These are phyloP conservation scores for Cornus suecica DNA, from an alignment of 148 eudicot species.

Conservation along the genomic window DNA sequence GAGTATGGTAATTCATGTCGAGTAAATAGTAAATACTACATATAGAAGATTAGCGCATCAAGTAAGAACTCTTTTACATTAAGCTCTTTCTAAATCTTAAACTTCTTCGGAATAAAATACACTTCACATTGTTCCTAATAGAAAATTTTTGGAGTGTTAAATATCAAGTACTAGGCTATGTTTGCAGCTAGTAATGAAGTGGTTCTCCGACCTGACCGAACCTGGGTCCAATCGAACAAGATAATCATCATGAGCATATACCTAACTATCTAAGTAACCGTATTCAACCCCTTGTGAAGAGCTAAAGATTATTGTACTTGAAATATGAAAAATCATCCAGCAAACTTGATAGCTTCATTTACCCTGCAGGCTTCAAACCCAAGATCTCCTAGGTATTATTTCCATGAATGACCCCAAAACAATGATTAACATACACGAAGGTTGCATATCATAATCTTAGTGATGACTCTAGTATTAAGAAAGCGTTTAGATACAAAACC, in stretches of 20 bases:
- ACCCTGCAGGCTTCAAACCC: neutral
- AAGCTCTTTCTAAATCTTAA: no score
- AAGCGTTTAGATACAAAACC: slow-evolving; percentile 23
- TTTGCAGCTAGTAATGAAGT: no score
- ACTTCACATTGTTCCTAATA: no score
- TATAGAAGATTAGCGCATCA: no score
- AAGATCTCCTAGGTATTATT: neutral
- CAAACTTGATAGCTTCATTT: neutral
- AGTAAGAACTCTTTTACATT: no score
- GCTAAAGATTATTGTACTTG: neutral
- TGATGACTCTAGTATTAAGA: neutral
- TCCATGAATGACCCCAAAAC: neutral
- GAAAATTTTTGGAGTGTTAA: no score
- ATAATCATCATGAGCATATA: neutral
- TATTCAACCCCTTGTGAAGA: neutral
- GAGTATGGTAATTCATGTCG: no score
- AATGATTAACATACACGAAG: neutral
- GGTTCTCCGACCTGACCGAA: no score
- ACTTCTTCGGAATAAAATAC: no score
- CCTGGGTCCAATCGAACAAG: neutral
- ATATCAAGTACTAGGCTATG: no score
- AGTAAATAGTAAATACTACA: no score
- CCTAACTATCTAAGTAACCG: neutral
- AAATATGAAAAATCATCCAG: neutral
- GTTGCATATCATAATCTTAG: neutral